Conservation (phyloP, 495 filamentous ascomycete genomes). For the Tetracladium setigerum region DNA sequence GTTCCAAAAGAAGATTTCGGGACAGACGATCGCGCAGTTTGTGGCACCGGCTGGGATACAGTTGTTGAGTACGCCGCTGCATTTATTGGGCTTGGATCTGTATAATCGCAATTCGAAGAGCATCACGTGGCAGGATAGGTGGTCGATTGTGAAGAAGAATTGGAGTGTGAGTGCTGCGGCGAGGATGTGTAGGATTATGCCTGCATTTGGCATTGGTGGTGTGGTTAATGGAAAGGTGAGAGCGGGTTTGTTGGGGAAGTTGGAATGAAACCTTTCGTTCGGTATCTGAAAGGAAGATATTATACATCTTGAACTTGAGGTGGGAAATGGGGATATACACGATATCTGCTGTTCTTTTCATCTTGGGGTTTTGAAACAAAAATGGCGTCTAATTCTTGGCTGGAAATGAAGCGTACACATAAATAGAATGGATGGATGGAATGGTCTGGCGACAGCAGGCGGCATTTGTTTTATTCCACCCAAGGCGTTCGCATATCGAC, state of each 20-base stretch:
- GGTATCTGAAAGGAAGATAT: too few species aligned
- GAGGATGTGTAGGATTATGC: conserved; percentile 83
- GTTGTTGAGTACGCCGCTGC: conserved; percentile 75
- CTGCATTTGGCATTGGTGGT: conserved; percentile 89
- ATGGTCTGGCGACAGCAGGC: too few species aligned
- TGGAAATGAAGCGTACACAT: too few species aligned
- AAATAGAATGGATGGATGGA: too few species aligned
- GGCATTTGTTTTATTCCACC: too few species aligned
- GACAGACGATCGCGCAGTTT: conserved; percentile 67
- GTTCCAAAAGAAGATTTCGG: conserved; percentile 27
- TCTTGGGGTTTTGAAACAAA: too few species aligned
- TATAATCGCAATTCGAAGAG: conserved; percentile 62
- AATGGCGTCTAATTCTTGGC: too few species aligned
- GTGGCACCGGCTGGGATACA: conserved; percentile 74
- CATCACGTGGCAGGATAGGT: conserved; percentile 49
- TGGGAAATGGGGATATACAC: too few species aligned
- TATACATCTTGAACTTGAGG: too few species aligned
- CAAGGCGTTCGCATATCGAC: too few species aligned
- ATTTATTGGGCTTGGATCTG: conserved; percentile 80
- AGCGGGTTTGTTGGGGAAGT: conserved; percentile 22
- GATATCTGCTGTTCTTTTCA: too few species aligned
- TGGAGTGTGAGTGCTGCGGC: conserved; percentile 72
- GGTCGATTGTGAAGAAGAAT: conserved; percentile 59
- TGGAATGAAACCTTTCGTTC: conserved; percentile 8
- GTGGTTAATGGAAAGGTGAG: conserved; percentile 78